phyloP scores from a whole-genome alignment of 352 stramenopile genomes.

The Pythium apleroticum region DNA sequence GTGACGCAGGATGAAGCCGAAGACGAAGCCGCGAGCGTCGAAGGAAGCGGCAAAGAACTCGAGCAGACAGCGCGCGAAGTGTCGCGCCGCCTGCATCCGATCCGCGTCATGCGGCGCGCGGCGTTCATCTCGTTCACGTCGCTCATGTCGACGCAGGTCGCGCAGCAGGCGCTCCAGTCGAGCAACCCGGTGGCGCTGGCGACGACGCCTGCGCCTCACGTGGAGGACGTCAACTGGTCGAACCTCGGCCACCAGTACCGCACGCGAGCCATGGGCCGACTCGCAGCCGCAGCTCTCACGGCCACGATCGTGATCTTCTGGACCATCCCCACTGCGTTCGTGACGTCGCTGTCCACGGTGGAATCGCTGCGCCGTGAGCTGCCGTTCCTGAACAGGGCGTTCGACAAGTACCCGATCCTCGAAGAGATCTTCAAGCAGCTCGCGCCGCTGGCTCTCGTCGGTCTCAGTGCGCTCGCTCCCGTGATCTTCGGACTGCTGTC shows the following conservation, averaged over 20 bases:
- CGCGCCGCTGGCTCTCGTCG: slow-evolving; percentile 59
- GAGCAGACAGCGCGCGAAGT: slow-evolving; percentile 52
- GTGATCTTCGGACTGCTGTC: slow-evolving; percentile 70
- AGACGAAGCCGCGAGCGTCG: slow-evolving; percentile 18
- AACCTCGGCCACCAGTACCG: slow-evolving; percentile 65
- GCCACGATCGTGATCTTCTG: slow-evolving; percentile 75
- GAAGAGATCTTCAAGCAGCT: slow-evolving; percentile 72
- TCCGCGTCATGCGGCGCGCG: slow-evolving; percentile 60
- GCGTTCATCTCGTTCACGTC: slow-evolving; percentile 82
- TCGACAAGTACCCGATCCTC: slow-evolving; percentile 61
- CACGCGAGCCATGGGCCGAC: slow-evolving; percentile 44
- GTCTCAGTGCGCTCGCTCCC: slow-evolving; percentile 57
- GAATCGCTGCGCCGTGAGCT: slow-evolving; percentile 61
- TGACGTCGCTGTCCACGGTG: slow-evolving; percentile 67
- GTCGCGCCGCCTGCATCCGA: slow-evolving; percentile 46
- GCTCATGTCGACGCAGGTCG: slow-evolving; percentile 66
- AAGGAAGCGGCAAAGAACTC: slow-evolving; percentile 36
- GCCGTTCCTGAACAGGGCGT: slow-evolving; percentile 62
- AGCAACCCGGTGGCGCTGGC: slow-evolving; percentile 56
- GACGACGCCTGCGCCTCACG: slow-evolving; percentile 51
- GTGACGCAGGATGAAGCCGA: slow-evolving; percentile 7
- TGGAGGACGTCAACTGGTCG: slow-evolving; percentile 72
- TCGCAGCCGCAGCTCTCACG: slow-evolving; percentile 60
- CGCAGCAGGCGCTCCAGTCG: slow-evolving; percentile 67
- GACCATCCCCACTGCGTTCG: slow-evolving; percentile 80